These are phyloP conservation scores for Xylariaceae sp. DNA, from an alignment of 2,329 filamentous ascomycete species.

Conservation along the genomic window DNA sequence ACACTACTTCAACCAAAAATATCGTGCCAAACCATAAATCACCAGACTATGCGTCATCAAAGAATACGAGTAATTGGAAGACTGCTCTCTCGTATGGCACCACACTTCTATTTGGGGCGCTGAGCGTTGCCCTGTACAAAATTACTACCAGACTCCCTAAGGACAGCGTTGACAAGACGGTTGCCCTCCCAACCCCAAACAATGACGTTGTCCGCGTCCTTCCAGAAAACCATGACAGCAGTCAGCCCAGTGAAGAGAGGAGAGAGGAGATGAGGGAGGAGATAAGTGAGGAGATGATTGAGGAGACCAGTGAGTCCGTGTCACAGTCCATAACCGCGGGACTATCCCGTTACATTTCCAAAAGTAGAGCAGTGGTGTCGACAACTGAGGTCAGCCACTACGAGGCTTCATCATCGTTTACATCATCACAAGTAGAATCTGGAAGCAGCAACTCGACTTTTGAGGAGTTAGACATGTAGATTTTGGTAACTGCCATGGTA, in stretches of 20 bases:
- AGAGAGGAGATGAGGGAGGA: too few species aligned
- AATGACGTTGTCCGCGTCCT: neutral
- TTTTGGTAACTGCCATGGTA: too few species aligned
- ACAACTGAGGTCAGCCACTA: conserved; percentile 15
- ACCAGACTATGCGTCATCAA: neutral
- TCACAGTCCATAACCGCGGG: conserved; percentile 4
- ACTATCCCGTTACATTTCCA: conserved; percentile 14
- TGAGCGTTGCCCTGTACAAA: neutral
- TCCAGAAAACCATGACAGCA: neutral
- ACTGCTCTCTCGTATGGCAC: neutral
- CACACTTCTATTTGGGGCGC: neutral
- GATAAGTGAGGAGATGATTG: too few species aligned
- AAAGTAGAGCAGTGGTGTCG: conserved; percentile 10
- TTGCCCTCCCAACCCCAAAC: neutral
- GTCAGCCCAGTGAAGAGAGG: neutral
- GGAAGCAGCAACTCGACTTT: conserved; percentile 7
- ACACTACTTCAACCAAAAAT: neutral
- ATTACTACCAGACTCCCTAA: neutral
- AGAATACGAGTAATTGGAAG: neutral
- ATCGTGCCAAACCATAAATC: neutral
- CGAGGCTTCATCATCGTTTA: neutral
- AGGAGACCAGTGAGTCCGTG: neutral
- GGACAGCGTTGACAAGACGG: neutral
- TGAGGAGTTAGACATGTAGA: conserved; percentile 5
- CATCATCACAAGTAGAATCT: conserved; percentile 1